phyloP scores from a whole-genome alignment of 768 basidiomycete genomes.

The Cubamyces sp. region DNA sequence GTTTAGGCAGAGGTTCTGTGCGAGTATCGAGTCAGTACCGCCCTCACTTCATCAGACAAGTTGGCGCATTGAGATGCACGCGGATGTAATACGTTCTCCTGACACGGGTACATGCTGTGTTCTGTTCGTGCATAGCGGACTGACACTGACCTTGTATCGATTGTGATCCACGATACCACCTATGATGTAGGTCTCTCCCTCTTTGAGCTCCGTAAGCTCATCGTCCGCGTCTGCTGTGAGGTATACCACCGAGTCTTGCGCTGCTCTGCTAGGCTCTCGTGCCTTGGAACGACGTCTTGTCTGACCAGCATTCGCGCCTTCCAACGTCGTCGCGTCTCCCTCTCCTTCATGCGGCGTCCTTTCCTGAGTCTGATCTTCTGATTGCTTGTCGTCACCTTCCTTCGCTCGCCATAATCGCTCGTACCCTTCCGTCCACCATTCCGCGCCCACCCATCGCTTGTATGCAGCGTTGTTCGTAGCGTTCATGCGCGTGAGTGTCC shows the following conservation, averaged over 20 bases:
- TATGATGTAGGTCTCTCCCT: slow-evolving; percentile 90
- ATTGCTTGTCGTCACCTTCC: background rate
- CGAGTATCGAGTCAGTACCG: slow-evolving; percentile 3
- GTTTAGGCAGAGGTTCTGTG: slow-evolving; percentile 86
- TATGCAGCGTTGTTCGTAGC: slow-evolving; percentile 66
- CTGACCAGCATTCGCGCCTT: slow-evolving; percentile 15
- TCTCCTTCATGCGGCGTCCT: background rate
- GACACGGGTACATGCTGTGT: no score
- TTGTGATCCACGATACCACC: slow-evolving; percentile 97
- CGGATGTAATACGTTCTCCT: no score
- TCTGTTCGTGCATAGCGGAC: background rate
- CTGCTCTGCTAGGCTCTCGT: slow-evolving; percentile 10
- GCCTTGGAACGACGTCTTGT: slow-evolving; percentile 2
- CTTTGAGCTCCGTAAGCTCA: slow-evolving; percentile 79
- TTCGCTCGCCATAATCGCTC: slow-evolving; percentile 62
- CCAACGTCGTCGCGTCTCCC: background rate
- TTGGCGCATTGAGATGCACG: no score
- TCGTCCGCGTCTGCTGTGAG: slow-evolving; percentile 93
- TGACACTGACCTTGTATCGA: slow-evolving; percentile 78
- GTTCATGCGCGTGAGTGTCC: slow-evolving; percentile 67
- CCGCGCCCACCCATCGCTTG: slow-evolving; percentile 77
- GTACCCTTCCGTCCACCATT: slow-evolving; percentile 84
- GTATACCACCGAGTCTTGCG: slow-evolving; percentile 69
- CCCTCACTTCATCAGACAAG: background rate
- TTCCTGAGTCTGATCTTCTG: background rate